A percentile compares a stretch with the other conserved stretches of the same genome.
Conservation (phyloP, 2,329 filamentous ascomycete species). For the Cladobotryum mycophilum region DNA sequence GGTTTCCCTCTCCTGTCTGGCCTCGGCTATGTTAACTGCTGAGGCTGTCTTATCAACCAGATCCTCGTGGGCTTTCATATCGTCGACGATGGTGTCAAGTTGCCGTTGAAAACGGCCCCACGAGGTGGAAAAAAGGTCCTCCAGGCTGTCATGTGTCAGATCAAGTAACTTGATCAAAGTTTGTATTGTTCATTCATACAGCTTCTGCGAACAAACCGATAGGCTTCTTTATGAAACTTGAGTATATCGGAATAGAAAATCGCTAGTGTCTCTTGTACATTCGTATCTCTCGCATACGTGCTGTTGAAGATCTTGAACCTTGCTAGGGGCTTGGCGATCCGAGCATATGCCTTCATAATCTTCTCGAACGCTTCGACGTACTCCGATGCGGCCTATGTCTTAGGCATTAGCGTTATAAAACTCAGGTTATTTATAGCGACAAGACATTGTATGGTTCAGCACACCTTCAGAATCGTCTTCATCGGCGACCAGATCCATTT, state of each 20-base stretch:
- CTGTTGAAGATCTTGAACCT: constrained; percentile 31
- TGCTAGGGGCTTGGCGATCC: constrained; percentile 32
- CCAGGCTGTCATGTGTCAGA: constrained; percentile 16
- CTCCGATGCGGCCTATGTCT: constrained; percentile 21
- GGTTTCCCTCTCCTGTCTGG: not conserved
- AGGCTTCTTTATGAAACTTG: constrained; percentile 39
- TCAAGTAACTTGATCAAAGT: too few species aligned
- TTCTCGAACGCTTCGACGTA: constrained; percentile 35
- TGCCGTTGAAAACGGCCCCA: constrained; percentile 11
- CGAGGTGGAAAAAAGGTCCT: constrained; percentile 16
- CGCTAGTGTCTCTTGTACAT: constrained; percentile 36
- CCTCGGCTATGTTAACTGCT: not conserved
- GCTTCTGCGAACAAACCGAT: constrained; percentile 36
- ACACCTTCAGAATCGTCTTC: constrained; percentile 24
- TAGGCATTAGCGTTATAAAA: not conserved
- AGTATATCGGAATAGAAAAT: constrained; percentile 44
- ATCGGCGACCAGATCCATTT: constrained; percentile 43
- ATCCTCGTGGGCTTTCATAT: constrained; percentile 3
- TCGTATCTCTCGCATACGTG: constrained; percentile 22
- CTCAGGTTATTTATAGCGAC: not conserved
- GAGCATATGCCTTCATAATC: constrained; percentile 33
- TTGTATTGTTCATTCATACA: constrained; percentile 12
- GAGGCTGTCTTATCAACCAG: constrained; percentile 3
- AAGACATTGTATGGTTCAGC: not conserved
- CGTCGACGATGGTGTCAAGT: constrained; percentile 3